Evolutionary conservation across 495 filamentous ascomycete species (phyloP).

Genomic region (Durotheca rogersii): DNA sequence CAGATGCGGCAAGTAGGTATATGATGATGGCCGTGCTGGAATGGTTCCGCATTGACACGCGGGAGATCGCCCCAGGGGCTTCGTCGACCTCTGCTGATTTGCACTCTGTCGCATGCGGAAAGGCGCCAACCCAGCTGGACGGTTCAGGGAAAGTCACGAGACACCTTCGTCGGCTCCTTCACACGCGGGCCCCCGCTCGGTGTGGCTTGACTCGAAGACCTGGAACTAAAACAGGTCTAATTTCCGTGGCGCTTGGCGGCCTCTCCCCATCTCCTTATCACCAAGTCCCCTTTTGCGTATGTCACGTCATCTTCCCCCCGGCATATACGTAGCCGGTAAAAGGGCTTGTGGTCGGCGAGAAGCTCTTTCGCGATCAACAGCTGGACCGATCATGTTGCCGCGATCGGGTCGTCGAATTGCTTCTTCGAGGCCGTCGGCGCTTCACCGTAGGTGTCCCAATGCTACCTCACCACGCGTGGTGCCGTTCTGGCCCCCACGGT

Average conservation of each 20-base stretch:
- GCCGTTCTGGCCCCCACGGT: slow-evolving; percentile 19
- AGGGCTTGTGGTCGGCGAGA: neutral
- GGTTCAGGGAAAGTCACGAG: neutral
- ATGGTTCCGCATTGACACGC: too few relatives aligned
- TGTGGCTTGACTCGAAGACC: neutral
- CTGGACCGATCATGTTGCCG: slow-evolving; percentile 11
- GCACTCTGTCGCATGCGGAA: neutral
- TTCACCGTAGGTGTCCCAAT: slow-evolving; percentile 14
- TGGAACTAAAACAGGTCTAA: neutral
- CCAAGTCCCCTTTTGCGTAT: neutral
- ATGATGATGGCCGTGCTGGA: too few relatives aligned
- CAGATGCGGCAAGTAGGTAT: too few relatives aligned
- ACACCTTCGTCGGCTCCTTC: neutral
- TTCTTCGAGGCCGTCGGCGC: slow-evolving; percentile 16
- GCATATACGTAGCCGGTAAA: slow-evolving; percentile 4
- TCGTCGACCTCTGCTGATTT: neutral
- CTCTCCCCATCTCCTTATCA: slow-evolving; percentile 1
- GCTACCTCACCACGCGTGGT: slow-evolving; percentile 17
- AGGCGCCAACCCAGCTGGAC: neutral
- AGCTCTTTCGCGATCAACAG: slow-evolving; percentile 10
- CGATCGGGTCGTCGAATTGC: slow-evolving; percentile 12
- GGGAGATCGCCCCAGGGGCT: too few relatives aligned
- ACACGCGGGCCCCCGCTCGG: neutral
- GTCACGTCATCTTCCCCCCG: slow-evolving; percentile 6
- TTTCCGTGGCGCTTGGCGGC: slow-evolving; percentile 6